Conservation (phyloP, 371 early-diverging fungal genomes). For the Mucor racemosus region DNA sequence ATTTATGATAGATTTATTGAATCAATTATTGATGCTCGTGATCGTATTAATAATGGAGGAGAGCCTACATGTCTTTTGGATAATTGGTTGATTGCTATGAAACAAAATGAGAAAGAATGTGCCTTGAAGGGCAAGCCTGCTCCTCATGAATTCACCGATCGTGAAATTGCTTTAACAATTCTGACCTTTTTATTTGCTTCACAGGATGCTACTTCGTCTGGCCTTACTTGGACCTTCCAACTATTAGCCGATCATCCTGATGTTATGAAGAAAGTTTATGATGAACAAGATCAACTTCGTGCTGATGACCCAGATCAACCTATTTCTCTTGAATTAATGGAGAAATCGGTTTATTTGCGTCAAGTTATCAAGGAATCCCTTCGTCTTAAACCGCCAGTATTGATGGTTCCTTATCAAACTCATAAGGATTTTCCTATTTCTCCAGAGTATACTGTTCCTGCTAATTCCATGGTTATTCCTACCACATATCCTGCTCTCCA, state of each 20-base stretch:
- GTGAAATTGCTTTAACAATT: conserved; percentile 33
- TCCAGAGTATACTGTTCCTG: conserved; percentile 19
- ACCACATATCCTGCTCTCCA: conserved; percentile 53
- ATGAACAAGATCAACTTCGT: conserved; percentile 28
- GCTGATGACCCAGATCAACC: conserved; percentile 17
- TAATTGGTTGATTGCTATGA: conserved; percentile 30
- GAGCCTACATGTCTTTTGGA: conserved; percentile 27
- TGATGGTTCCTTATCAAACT: conserved; percentile 33
- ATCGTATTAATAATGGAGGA: conserved; percentile 24
- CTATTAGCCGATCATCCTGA: conserved; percentile 36
- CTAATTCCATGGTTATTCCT: conserved; percentile 44
- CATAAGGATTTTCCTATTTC: conserved; percentile 21
- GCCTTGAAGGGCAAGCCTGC: conserved; percentile 16
- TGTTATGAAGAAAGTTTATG: conserved; percentile 25
- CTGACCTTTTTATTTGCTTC: conserved; percentile 35
- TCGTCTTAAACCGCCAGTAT: conserved; percentile 28
- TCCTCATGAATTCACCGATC: conserved; percentile 25
- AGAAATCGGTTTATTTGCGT: conserved; percentile 24
- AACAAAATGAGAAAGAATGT: conserved; percentile 24
- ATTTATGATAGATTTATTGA: conserved; percentile 33
- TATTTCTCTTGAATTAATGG: conserved; percentile 26
- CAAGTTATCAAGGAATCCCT: conserved; percentile 34
- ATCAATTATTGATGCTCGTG: conserved; percentile 25
- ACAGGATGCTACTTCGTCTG: conserved; percentile 37
- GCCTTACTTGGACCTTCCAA: conserved; percentile 35